These are phyloP conservation scores for Candida peoriensis DNA, from an alignment of 805 yeast genomes.

Conservation along the genomic window DNA sequence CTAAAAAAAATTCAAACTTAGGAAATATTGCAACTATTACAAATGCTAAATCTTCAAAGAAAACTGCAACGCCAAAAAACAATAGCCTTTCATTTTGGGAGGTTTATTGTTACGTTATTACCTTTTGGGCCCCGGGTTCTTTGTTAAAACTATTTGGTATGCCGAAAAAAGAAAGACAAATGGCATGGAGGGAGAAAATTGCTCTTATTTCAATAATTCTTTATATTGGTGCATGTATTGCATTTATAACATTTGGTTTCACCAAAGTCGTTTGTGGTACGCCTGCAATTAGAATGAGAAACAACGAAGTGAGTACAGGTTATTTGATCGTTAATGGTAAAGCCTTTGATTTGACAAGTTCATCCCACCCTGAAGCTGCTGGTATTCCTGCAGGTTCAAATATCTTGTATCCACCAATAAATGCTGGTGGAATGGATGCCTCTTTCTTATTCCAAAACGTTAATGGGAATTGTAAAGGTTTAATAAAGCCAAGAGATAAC, in stretches of 20 bases:
- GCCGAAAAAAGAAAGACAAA: constrained; percentile 73
- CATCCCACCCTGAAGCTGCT: constrained; percentile 77
- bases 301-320: constrained; percentile 53
- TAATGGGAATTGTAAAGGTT: constrained; percentile 80
- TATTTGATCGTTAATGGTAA: constrained; percentile 77
- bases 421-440: constrained; percentile 87
- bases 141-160: constrained; percentile 69
- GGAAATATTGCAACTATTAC: constrained; percentile 1
- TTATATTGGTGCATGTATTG: constrained; percentile 70
- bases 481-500: constrained; percentile 65
- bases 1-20: constrained; percentile 1
- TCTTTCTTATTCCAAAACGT: constrained; percentile 86
- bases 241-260: constrained; percentile 86
- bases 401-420: constrained; percentile 75
- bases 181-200: constrained; percentile 96
- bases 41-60: background rate
- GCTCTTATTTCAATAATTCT: constrained; percentile 75
- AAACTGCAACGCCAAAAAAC: constrained; percentile 4
- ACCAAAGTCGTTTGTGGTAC: constrained; percentile 73
- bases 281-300: constrained; percentile 44
- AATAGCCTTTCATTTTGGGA: constrained; percentile 55
- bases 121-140: constrained; percentile 91
- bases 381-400: constrained; percentile 71
- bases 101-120: constrained; percentile 69
- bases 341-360: constrained; percentile 64